Evolutionary conservation across 805 yeast genomes (phyloP).

Genomic region (Starmerella vaccinii): DNA sequence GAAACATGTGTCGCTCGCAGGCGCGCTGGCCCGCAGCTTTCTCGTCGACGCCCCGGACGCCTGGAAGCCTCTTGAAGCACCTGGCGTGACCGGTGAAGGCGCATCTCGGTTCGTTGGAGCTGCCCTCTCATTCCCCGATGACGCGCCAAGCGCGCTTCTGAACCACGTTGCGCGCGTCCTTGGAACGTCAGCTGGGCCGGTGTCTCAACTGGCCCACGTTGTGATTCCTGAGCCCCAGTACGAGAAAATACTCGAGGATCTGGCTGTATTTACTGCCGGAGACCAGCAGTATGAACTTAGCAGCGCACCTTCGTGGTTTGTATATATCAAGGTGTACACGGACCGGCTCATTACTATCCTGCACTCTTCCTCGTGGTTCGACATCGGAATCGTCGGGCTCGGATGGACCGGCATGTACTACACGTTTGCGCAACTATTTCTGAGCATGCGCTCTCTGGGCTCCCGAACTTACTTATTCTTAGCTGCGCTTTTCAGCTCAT

Average conservation of each 20-base stretch:
- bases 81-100: neutral
- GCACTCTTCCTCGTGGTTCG: conserved; percentile 73
- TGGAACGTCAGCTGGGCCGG: neutral
- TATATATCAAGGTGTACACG: conserved; percentile 31
- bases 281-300: conserved; percentile 34
- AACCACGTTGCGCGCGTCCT: conserved; percentile 3
- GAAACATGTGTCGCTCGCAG: conserved; percentile 26
- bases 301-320: conserved; percentile 34
- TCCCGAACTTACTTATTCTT: conserved; percentile 82
- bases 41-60: conserved; percentile 9
- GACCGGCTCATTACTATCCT: conserved; percentile 29
- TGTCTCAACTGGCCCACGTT: neutral
- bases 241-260: conserved; percentile 7
- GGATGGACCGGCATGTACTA: conserved; percentile 86
- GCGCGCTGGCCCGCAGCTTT: conserved; percentile 23
- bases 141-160: conserved; percentile 10
- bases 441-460: conserved; percentile 67
- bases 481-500: conserved; percentile 65
- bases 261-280: conserved; percentile 24
- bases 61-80: conserved; percentile 1
- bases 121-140: conserved; percentile 16
- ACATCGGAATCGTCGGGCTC: conserved; percentile 61
- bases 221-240: conserved; percentile 11
- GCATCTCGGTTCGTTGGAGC: conserved; percentile 23
- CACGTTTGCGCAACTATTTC: conserved; percentile 62